Base-by-base conservation (phyloP, 75 land plant species). In the Ceratopteris richardii region DNA sequence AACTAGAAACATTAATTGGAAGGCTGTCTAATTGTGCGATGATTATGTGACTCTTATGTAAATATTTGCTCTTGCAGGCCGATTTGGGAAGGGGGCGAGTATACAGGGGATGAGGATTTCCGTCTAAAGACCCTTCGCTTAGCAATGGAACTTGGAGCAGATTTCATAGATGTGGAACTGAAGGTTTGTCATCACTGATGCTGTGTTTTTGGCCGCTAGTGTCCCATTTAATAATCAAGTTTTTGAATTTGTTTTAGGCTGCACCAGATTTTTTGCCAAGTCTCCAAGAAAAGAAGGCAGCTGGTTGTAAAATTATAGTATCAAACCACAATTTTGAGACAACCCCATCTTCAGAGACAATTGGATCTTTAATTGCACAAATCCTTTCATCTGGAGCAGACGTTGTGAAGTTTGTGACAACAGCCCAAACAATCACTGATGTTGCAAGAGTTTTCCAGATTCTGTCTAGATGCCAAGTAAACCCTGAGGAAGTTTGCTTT, bases 351-450 rank as follows among this genome's bases (percentile, higher is more conserved):
- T 31, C 31, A 0, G 88, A 87, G 39, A 76, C 81, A 42, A 58
- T 87, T 22, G 72, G 75, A 11, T 12, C 60, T 26, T 63, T 81
- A 0, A 62, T 78, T 24, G 80, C 74, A 39, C 44, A 36, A 25
- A 70, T 84, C 33, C 79, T 78, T 62, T 52, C 82, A 22, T 70
- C 77, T 20, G 91, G 91, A 55, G 91, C 82, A 29, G 88, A 87
- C 43, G 61, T 87, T 24, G 71, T 84, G 17, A 87, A 84, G 52
- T 50, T 74, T 40, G 80, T 63, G 27, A 77, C 80, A n/a, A 68
- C 72, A 40, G 80, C 80, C 25, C 30, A 57, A 50, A 64, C 67
- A 37, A 67, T 77, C 19, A 74, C 72, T 22, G 80, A 77, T 60
- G 72, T 67, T 19, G 48, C 78, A 18, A 44, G 37, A 9, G 67